Base-by-base conservation (phyloP, 2,329 filamentous ascomycete genomes). In the Blastomyces silverae region DNA sequence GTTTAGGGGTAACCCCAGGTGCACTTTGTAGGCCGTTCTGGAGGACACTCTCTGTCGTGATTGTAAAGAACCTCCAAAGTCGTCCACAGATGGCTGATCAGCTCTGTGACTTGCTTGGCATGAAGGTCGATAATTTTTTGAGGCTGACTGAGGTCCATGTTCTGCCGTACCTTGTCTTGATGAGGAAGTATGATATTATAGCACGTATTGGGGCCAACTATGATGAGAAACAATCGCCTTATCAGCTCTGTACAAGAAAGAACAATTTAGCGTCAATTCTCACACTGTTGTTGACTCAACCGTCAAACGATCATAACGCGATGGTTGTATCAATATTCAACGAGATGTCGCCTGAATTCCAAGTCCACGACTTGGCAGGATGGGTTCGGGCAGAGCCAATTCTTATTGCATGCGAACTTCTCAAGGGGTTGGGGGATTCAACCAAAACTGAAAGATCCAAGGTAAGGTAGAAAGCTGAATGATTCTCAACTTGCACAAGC, bases 21-120 rank as follows among this genome's bases (percentile, higher is more conserved):
- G 85, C 87, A 20, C 79, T 99, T 0, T 88, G 97, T 64, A 86
- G 88, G 64, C 92, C 93, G 0, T 97, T 92, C 75, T 97, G 93
- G 92, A 86, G 87, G 69, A 93, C 85, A 39, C 81, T 99, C 56
- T 92, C 91, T 0, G 89, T 93, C 66, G 84, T 88, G 61, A 87
- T 91, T 1, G 88, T 94, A 37, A 93, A 92, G 73, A 91, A 96
- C 70, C 83, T 97, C 66, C 83, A 88, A 28, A 83, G 85, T 59
- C 85, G 89, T 58, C 93, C 94, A n/a, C 90, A 94, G 70, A 89
- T 92, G 72, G 88, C 87, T 58, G 87, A 90, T 64, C 83, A 89
- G 56, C 82, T 97, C 60, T 91, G 92, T 31, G 91, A 96, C 68
- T 78, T 97, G 39, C 81, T 97, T 48, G 87, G 88, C 62, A 88